phyloP scores from a whole-genome alignment of 805 yeast genomes.

The Yarrowia sp. region DNA sequence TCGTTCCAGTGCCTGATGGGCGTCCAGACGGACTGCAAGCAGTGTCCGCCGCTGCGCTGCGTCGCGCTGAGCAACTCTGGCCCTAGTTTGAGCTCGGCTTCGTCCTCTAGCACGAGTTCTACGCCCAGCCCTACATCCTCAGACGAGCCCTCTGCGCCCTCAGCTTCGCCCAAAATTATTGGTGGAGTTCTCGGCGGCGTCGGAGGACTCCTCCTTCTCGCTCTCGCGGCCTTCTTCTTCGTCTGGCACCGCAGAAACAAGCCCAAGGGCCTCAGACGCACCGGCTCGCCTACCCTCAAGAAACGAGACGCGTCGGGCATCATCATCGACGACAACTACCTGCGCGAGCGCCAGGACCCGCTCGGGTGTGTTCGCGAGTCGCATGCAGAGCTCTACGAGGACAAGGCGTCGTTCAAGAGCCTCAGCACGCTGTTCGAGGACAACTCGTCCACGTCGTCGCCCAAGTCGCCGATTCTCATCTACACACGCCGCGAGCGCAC shows the following conservation, averaged over 20 bases:
- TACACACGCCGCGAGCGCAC: neutral
- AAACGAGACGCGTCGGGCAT: slow-evolving; percentile 12
- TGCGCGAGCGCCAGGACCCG: neutral
- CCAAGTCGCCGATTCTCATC: neutral
- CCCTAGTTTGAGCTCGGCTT: too few species aligned
- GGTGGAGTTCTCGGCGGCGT: slow-evolving; percentile 3
- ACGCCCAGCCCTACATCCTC: neutral
- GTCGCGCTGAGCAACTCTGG: neutral
- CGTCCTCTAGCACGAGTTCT: neutral
- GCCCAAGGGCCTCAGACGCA: neutral
- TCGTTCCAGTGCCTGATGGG: slow-evolving; percentile 6
- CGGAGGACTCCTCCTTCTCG: neutral
- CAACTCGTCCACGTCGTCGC: neutral
- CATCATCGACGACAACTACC: neutral
- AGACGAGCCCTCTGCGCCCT: neutral
- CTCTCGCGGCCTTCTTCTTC: neutral
- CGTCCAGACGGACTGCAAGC: neutral
- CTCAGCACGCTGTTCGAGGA: slow-evolving; percentile 17
- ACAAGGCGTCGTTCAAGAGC: neutral
- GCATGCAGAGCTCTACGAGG: neutral
- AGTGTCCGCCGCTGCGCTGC: neutral
- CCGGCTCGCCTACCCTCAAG: neutral
- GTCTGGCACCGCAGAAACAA: neutral
- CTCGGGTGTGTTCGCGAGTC: neutral
- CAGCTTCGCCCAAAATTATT: neutral